A percentile compares a stretch with the other conserved stretches of the same genome.
phyloP scores from a whole-genome alignment of 2,329 filamentous ascomycete genomes.

The Coniochaeta prunicola region DNA sequence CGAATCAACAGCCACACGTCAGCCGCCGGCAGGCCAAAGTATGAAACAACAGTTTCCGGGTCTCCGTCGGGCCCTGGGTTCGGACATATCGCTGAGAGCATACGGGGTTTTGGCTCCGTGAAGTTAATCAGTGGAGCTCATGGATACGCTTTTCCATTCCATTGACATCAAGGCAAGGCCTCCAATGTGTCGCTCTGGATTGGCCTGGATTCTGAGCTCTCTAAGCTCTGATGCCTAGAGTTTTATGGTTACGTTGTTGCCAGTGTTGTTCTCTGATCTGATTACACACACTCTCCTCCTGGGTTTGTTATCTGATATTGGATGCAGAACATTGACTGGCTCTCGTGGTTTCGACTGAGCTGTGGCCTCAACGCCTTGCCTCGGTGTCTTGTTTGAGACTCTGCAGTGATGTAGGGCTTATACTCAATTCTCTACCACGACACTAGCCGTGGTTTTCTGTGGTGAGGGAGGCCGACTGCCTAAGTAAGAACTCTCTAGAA shows the following conservation, averaged over 20 bases:
- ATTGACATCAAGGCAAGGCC: not conserved
- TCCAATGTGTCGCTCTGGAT: not conserved
- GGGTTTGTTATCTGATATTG: too few relatives aligned
- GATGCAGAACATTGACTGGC: too few relatives aligned
- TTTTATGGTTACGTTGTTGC: too few relatives aligned
- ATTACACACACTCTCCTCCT: too few relatives aligned
- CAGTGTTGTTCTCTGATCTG: too few relatives aligned
- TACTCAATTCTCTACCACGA: not conserved
- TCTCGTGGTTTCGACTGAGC: too few relatives aligned
- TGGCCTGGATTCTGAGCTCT: not conserved
- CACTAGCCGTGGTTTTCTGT: not conserved
- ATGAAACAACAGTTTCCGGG: not conserved
- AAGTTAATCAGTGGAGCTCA: not conserved
- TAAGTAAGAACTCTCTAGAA: not conserved
- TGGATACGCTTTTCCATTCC: not conserved
- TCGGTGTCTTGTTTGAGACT: too few relatives aligned
- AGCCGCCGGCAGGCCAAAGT: not conserved
- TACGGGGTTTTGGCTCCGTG: not conserved
- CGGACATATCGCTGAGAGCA: not conserved
- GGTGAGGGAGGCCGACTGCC: not conserved
- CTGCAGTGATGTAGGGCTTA: too few relatives aligned
- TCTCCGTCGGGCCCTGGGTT: not conserved
- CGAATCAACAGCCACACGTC: not conserved
- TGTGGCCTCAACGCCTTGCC: too few relatives aligned
- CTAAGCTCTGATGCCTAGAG: too few relatives aligned